phyloP scores from a whole-genome alignment of 2,329 filamentous ascomycete species.

The Albophoma yamanashiensis region DNA sequence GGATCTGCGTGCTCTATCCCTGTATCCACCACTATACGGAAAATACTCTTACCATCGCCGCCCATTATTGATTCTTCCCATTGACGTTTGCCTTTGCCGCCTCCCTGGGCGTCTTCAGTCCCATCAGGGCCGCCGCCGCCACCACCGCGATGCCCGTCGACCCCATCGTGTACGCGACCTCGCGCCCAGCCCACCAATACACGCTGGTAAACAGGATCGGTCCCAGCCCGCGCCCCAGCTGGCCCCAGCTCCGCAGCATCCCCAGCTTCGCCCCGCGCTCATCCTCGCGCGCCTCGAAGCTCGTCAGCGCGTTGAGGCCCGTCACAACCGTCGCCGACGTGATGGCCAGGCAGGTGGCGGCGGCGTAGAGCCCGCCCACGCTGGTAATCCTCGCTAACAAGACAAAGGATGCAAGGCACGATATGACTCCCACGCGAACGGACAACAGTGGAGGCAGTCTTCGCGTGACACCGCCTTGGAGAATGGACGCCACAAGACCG shows the following conservation, averaged over 20 bases:
- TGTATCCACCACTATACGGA: neutral
- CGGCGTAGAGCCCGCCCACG: conserved; percentile 62
- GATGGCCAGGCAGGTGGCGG: conserved; percentile 74
- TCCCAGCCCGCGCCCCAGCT: conserved; percentile 77
- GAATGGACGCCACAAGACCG: conserved; percentile 79
- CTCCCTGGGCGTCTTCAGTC: conserved; percentile 52
- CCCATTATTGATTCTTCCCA: conserved; percentile 3
- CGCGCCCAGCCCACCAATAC: conserved; percentile 96
- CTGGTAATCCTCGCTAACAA: conserved; percentile 62
- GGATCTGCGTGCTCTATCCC: neutral
- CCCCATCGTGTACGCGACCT: conserved; percentile 74
- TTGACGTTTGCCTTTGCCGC: conserved; percentile 5
- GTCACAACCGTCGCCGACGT: conserved; percentile 95
- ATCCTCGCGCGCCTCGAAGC: conserved; percentile 70
- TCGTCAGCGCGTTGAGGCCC: conserved; percentile 81
- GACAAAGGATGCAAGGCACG: conserved; percentile 71
- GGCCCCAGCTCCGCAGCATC: conserved; percentile 69
- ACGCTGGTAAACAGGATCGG: conserved; percentile 86
- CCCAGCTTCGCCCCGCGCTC: conserved; percentile 85
- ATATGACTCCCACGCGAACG: conserved; percentile 67
- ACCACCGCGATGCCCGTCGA: conserved; percentile 72
- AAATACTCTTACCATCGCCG: neutral
- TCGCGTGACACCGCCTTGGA: conserved; percentile 86
- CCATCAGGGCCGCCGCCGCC: conserved; percentile 56
- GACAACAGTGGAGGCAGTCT: conserved; percentile 71